phyloP scores from a whole-genome alignment of 139 green algal species.

The Spirogloea muscicola region DNA sequence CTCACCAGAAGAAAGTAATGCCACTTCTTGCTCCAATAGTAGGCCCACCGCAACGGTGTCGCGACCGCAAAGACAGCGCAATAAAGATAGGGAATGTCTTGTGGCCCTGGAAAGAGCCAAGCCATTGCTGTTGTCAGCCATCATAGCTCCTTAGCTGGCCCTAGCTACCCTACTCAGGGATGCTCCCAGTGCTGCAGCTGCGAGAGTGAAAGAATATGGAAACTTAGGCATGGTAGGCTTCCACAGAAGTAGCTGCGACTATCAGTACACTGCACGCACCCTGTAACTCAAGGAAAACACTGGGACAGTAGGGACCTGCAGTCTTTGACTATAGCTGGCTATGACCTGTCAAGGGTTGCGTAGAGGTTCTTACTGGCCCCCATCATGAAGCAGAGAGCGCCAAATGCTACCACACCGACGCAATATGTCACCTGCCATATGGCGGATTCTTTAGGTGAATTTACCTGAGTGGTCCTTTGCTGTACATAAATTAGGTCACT shows the following conservation, averaged over 20 bases:
- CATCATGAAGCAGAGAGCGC: slow-evolving; percentile 38
- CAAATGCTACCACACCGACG: slow-evolving; percentile 30
- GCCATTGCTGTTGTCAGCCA: no score
- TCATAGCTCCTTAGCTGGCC: no score
- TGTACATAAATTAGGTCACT: no score
- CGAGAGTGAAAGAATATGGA: no score
- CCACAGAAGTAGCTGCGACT: not conserved
- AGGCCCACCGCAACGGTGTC: slow-evolving; percentile 35
- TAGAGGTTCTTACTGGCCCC: slow-evolving; percentile 26
- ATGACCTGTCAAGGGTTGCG: not conserved
- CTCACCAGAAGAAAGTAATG: slow-evolving; percentile 48
- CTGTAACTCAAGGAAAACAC: not conserved
- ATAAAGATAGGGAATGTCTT: slow-evolving; percentile 46
- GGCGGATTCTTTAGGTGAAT: not conserved
- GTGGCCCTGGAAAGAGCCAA: slow-evolving; percentile 38
- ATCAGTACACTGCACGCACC: not conserved
- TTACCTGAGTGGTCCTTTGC: not conserved
- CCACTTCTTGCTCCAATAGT: slow-evolving; percentile 46
- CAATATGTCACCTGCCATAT: slow-evolving; percentile 40
- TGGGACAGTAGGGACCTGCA: not conserved
- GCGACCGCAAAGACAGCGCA: slow-evolving; percentile 34
- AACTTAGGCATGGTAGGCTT: no score
- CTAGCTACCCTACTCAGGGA: no score
- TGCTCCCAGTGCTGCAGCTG: no score
- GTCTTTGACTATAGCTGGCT: not conserved